Base-by-base conservation (phyloP, 2,329 filamentous ascomycete genomes). In the Huntiella omanensis region DNA sequence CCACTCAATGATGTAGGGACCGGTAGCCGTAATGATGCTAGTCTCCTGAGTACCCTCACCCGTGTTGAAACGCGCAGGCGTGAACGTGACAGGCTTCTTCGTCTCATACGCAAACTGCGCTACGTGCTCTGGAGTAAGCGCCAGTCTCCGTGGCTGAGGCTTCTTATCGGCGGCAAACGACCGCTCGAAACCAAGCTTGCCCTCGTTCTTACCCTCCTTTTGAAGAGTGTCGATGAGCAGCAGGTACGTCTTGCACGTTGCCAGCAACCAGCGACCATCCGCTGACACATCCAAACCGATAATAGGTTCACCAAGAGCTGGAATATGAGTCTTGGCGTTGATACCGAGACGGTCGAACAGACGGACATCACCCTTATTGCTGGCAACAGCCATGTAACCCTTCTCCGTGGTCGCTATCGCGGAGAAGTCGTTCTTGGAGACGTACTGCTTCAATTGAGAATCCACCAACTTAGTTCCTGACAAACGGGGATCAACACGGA, bases 41-140 rank as follows among this genome's bases (percentile, higher is more conserved):
- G 87, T 94, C 64, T 98, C 91, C 35, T 77, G 70, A 10, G 73
- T 66, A 41, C 84, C 81, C 52, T 83, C 71, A 52, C 87, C 86
- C 0, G 84, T 84, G 62, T 98, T 96, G 70, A 96, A 98, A 53
- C 81, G 84, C 43, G 91, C 91, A 0, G 83, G 77, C 0, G 88
- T 96, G 62, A 98, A 98, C 1, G 77, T 72, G 8, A 98, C 72
- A 0, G 83, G 77, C 49, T 80, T 78, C 55, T 85, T 83, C 2
- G 91, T 98, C 63, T 98, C 91, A 61, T 96, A 84, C 59, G 92
- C 84, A 68, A 98, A 95, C 59, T 98, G 91, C 0, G 91, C 91
- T 22, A 96, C 85, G 60, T 98, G 91, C 50, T 83, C 78, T 0
- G 91, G 91, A 5, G 82, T 87, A 34, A 98, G 71, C 10, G 80